These are phyloP conservation scores for Schwanniomyces yamadae DNA, from an alignment of 805 yeast genomes.

Conservation along the genomic window DNA sequence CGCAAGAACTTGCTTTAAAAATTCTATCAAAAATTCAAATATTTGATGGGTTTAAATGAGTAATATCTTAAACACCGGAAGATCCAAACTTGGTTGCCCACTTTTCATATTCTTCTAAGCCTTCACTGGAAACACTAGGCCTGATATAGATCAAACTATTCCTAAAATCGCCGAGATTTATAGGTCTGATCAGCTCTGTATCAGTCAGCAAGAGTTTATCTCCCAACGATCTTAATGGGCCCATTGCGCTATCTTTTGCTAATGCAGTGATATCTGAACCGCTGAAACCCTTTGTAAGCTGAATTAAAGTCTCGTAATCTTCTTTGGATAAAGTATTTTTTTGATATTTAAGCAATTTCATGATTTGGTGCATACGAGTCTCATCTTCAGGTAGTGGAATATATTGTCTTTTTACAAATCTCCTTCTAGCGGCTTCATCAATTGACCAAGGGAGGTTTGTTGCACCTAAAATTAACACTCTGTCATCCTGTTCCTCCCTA, in stretches of 20 bases:
- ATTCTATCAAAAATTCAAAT: too few relatives aligned
- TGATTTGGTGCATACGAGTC: conserved; percentile 71
- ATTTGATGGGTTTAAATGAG: too few relatives aligned
- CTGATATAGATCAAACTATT: conserved; percentile 75
- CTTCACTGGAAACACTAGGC: conserved; percentile 85
- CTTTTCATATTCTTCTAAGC: conserved; percentile 73
- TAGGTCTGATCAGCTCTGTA: conserved; percentile 75
- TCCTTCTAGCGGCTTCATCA: conserved; percentile 93
- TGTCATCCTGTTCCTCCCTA: conserved; percentile 44
- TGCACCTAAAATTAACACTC: conserved; percentile 91
- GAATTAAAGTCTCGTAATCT: conserved; percentile 61
- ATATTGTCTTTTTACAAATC: conserved; percentile 88
- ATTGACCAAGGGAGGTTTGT: conserved; percentile 96
- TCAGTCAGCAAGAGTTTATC: conserved; percentile 71
- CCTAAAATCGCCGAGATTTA: conserved; percentile 69
- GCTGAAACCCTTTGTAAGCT: conserved; percentile 75
- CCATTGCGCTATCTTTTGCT: conserved; percentile 98
- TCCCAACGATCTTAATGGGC: conserved; percentile 87
- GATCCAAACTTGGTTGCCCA: conserved; percentile 91
- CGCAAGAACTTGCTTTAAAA: too few relatives aligned
- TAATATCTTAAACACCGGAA: conserved; percentile 72
- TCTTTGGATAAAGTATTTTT: conserved; percentile 63
- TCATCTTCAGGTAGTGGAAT: conserved; percentile 91
- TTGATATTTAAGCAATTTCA: conserved; percentile 66
- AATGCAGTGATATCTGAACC: conserved; percentile 91